These are phyloP conservation scores for Triticum urartu DNA, from an alignment of 176 grass and related monocot species.

Conservation along the genomic window DNA sequence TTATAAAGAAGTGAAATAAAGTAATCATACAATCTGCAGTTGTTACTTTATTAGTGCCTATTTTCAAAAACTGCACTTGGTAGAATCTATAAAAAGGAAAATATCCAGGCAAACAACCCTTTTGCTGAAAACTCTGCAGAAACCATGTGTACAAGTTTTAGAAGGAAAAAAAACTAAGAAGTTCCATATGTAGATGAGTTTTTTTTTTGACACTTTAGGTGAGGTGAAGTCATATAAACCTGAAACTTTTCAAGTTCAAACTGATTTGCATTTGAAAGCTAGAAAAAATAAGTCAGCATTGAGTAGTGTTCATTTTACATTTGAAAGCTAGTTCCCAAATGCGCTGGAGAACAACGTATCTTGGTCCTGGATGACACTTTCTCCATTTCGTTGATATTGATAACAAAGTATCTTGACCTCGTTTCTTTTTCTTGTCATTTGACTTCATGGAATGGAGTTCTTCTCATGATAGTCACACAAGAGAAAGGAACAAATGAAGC, in stretches of 20 bases:
- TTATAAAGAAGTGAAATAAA: conserved; percentile 22
- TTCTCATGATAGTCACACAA: too few species aligned
- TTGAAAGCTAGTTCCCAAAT: background rate
- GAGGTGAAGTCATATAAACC: background rate
- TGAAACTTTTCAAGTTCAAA: background rate
- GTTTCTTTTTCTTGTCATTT: too few species aligned
- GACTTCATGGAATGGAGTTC: too few species aligned
- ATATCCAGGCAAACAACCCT: background rate
- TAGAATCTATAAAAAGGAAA: background rate
- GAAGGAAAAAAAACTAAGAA: background rate
- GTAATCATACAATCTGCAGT: background rate
- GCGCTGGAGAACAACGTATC: background rate
- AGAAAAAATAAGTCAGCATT: background rate
- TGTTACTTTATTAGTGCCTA: background rate
- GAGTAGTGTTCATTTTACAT: background rate
- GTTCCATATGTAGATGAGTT: background rate
- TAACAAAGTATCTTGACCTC: too few species aligned
- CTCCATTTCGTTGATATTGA: too few species aligned
- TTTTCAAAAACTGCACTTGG: background rate
- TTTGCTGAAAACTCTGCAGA: background rate
- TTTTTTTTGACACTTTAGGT: background rate
- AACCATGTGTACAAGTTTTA: background rate
- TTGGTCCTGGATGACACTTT: too few species aligned
- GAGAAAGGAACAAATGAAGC: too few species aligned
- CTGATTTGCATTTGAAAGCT: background rate